phyloP scores from a whole-genome alignment of 345 rosid species.

The Eucalyptus pauciflora region DNA sequence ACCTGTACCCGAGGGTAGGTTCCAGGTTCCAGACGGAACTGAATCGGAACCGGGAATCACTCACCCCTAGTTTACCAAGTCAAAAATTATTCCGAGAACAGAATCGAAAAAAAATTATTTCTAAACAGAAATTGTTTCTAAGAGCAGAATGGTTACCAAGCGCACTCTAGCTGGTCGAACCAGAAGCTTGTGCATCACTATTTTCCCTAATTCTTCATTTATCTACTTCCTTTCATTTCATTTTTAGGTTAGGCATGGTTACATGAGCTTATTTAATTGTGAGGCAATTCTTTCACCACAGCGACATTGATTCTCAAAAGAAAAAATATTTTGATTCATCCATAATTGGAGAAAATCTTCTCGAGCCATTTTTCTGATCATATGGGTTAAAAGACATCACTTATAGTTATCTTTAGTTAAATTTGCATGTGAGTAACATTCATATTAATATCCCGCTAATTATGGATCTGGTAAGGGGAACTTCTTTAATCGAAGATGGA shows the following conservation, averaged over 20 bases:
- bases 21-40: no score
- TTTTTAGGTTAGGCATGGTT: not conserved
- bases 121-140: no score
- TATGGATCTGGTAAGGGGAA: no score
- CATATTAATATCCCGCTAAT: not conserved
- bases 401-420: not conserved
- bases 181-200: not conserved
- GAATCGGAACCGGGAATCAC: no score
- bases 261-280: not conserved
- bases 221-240: not conserved
- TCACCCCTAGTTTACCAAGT: no score
- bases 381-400: not conserved
- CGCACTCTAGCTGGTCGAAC: not conserved
- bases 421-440: not conserved
- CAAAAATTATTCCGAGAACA: fast-evolving
- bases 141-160: fast-evolving
- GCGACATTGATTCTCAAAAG: not conserved
- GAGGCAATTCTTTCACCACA: not conserved
- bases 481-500: no score
- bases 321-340: not conserved
- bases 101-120: fast-evolving
- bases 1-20: no score
- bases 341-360: not conserved
- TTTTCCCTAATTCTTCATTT: not conserved
- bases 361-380: not conserved